phyloP scores from a whole-genome alignment of 2,329 filamentous ascomycete genomes.

The Allantophomopsis cytisporea region DNA sequence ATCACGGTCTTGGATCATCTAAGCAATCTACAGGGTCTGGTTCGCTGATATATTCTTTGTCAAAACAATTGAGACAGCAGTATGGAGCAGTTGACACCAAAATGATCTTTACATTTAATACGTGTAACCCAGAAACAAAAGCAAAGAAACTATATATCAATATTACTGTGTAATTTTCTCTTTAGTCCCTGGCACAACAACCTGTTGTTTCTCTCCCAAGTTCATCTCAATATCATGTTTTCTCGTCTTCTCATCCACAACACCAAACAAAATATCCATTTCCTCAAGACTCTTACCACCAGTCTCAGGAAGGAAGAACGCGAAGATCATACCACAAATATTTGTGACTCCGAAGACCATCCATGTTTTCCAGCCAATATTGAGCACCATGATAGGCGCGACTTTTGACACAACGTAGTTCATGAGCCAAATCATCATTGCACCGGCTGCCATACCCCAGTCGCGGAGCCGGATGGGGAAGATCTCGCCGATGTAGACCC shows the following conservation, averaged over 20 bases:
- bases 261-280: slow-evolving; percentile 18
- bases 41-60: too few species aligned
- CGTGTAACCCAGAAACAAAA: too few species aligned
- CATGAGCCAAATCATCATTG: slow-evolving; percentile 59
- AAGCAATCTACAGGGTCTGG: too few species aligned
- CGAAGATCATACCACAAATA: slow-evolving; percentile 23
- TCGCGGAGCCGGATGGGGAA: slow-evolving; percentile 31
- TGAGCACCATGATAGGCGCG: slow-evolving; percentile 30
- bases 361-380: slow-evolving; percentile 30
- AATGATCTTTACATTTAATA: too few species aligned
- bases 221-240: slow-evolving; percentile 6
- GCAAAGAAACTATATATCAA: too few species aligned
- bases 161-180: too few species aligned
- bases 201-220: too few species aligned
- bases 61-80: too few species aligned
- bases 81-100: too few species aligned
- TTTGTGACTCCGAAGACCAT: slow-evolving; percentile 31
- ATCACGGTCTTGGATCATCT: too few species aligned
- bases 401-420: slow-evolving; percentile 52
- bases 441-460: slow-evolving; percentile 49
- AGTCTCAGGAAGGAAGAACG: slow-evolving; percentile 50
- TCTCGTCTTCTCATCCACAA: slow-evolving; percentile 1
- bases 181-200: too few species aligned
- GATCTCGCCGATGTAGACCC: slow-evolving; percentile 36
- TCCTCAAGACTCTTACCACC: slow-evolving; percentile 56